Evolutionary conservation across 179 eudicot genomes (phyloP).

Genomic region (Sideroxylon spinosum): DNA sequence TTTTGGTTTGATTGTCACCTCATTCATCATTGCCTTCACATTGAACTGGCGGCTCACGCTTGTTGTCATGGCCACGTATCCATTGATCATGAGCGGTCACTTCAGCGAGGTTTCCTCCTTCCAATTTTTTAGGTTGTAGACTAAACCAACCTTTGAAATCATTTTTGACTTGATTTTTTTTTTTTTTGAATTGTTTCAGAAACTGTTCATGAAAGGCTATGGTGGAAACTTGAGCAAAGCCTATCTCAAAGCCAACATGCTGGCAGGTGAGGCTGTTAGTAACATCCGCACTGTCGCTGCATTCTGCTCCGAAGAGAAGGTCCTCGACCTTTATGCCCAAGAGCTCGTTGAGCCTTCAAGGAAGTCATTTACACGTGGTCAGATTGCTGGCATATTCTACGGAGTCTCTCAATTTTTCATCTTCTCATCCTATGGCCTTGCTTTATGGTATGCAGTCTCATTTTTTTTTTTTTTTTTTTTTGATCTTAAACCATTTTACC

Average conservation of each 20-base stretch:
- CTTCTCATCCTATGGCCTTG: slow-evolving; percentile 90
- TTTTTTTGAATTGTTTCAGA: slow-evolving; percentile 37
- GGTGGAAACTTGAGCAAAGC: slow-evolving; percentile 96
- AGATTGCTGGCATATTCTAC: slow-evolving; percentile 78
- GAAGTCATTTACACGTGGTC: slow-evolving; percentile 78
- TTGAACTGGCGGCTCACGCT: slow-evolving; percentile 92
- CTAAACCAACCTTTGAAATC: not conserved
- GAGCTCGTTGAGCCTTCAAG: slow-evolving; percentile 81
- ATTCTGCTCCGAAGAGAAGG: slow-evolving; percentile 81
- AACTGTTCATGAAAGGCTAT: slow-evolving; percentile 95
- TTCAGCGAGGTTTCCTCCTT: slow-evolving; percentile 67
- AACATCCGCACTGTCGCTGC: slow-evolving; percentile 94
- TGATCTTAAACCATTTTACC: not conserved
- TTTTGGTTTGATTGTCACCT: slow-evolving; percentile 62
- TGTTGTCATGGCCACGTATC: slow-evolving; percentile 80
- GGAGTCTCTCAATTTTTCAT: slow-evolving; percentile 92
- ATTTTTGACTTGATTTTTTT: not conserved
- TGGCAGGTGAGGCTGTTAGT: slow-evolving; percentile 94
- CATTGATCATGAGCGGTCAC: slow-evolving; percentile 80
- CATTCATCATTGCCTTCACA: slow-evolving; percentile 77
- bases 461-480: too few relatives aligned
- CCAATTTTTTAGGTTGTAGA: not conserved
- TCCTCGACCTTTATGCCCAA: slow-evolving; percentile 58
- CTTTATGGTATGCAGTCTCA: slow-evolving; percentile 59
- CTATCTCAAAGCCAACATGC: slow-evolving; percentile 86